Conservation (phyloP, 345 rosid genomes). For the Durio zibethinus region DNA sequence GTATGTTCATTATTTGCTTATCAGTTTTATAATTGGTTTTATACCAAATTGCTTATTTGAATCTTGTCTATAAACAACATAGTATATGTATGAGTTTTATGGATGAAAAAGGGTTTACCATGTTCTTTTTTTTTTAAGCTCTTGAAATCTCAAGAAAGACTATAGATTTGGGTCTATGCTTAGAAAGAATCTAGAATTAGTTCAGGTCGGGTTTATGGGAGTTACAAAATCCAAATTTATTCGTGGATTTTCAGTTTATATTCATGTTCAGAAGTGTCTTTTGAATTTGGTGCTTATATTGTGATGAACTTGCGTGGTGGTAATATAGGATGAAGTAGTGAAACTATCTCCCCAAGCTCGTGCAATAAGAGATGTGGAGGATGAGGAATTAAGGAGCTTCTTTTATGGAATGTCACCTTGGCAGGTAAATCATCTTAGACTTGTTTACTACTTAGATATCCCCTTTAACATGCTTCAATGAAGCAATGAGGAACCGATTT, state of each 20-base stretch:
- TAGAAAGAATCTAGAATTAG: neutral
- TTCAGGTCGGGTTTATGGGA: neutral
- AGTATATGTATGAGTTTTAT: neutral
- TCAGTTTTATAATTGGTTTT: conserved; percentile 1
- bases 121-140: neutral
- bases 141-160: neutral
- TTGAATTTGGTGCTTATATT: conserved; percentile 9
- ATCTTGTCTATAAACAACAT: neutral
- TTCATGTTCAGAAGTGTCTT: neutral
- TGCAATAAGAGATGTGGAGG: conserved; percentile 98
- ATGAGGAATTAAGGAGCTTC: conserved; percentile 92
- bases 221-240: neutral
- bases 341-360: conserved; percentile 94
- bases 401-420: conserved; percentile 96
- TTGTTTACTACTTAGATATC: neutral
- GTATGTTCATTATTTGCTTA: conserved; percentile 33
- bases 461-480: neutral
- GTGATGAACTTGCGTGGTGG: conserved; percentile 17
- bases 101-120: neutral
- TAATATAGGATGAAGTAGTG: conserved; percentile 95
- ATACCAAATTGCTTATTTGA: neutral
- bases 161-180: neutral
- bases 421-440: conserved; percentile 51
- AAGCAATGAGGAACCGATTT: conserved; percentile 9
- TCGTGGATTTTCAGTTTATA: neutral